phyloP scores from a whole-genome alignment of 2,329 filamentous ascomycete species.

The Cryphonectria radicalis region DNA sequence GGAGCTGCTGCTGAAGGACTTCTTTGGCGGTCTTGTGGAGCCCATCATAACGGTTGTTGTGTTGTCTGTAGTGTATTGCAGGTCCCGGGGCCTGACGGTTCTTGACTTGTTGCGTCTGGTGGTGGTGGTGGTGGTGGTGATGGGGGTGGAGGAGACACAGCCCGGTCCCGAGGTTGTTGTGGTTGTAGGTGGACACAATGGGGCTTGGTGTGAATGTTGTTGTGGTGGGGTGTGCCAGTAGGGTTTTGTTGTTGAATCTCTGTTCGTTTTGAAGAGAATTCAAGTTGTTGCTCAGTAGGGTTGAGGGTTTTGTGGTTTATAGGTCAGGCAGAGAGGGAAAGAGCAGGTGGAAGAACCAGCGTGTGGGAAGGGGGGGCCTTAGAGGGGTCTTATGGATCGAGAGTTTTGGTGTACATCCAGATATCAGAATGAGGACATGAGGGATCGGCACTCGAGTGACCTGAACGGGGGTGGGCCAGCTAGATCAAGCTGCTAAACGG shows the following conservation, averaged over 20 bases:
- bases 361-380: constrained; percentile 24
- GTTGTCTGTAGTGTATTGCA: background rate
- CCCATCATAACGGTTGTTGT: constrained; percentile 35
- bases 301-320: background rate
- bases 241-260: background rate
- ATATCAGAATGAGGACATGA: constrained; percentile 17
- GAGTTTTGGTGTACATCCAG: constrained; percentile 26
- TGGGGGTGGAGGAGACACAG: background rate
- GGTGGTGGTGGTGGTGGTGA: too few relatives aligned
- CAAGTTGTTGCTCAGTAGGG: background rate
- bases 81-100: constrained; percentile 18
- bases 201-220: background rate
- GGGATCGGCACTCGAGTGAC: constrained; percentile 26
- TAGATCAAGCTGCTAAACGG: background rate
- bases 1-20: constrained; percentile 45
- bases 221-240: background rate
- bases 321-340: background rate
- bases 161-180: background rate
- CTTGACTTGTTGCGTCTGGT: background rate
- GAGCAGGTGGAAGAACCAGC: background rate
- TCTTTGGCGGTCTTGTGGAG: constrained; percentile 41
- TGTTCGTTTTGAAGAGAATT: background rate
- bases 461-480: constrained; percentile 13
- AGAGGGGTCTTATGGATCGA: constrained; percentile 29
- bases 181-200: background rate